phyloP scores from a whole-genome alignment of 2,329 filamentous ascomycete species.

The Diaporthe eres region DNA sequence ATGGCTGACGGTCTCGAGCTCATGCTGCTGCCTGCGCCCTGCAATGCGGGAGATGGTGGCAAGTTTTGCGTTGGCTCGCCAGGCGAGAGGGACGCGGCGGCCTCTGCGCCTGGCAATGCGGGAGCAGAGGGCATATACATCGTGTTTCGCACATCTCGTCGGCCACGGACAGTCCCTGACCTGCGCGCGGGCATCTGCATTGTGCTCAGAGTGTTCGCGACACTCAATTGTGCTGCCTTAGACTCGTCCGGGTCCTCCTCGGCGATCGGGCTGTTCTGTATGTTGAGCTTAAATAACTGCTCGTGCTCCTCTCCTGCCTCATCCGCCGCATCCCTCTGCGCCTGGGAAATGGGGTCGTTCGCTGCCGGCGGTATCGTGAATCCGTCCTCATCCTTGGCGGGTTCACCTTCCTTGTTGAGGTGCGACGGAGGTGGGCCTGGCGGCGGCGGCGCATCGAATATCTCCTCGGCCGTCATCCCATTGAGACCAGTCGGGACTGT shows the following conservation, averaged over 20 bases:
- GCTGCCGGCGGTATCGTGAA: conserved; percentile 78
- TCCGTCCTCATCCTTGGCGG: conserved; percentile 79
- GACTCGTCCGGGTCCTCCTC: conserved; percentile 83
- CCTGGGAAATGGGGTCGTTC: conserved; percentile 78
- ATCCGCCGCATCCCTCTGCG: conserved; percentile 75
- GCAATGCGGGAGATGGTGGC: conserved; percentile 55
- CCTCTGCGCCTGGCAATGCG: conserved; percentile 9
- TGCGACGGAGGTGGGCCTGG: conserved; percentile 65
- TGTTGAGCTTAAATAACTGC: conserved; percentile 84
- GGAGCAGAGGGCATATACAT: conserved; percentile 76
- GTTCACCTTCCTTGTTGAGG: conserved; percentile 52
- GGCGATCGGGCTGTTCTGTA: conserved; percentile 81
- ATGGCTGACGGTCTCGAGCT: conserved; percentile 62
- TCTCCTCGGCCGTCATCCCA: conserved; percentile 61
- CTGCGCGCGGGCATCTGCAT: conserved; percentile 76
- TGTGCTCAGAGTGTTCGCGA: conserved; percentile 79
- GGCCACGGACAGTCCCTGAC: conserved; percentile 84
- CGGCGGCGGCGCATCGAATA: conserved; percentile 66
- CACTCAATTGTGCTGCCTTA: conserved; percentile 80
- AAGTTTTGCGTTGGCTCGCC: conserved; percentile 44
- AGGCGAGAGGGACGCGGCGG: conserved; percentile 42
- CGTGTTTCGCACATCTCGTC: conserved; percentile 92
- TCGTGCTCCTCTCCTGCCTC: conserved; percentile 64
- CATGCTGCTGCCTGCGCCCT: conserved; percentile 48
- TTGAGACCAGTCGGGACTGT: conserved; percentile 59